Conservation (phyloP, 2,329 filamentous ascomycete species). For the Aspergillus jensenii region DNA sequence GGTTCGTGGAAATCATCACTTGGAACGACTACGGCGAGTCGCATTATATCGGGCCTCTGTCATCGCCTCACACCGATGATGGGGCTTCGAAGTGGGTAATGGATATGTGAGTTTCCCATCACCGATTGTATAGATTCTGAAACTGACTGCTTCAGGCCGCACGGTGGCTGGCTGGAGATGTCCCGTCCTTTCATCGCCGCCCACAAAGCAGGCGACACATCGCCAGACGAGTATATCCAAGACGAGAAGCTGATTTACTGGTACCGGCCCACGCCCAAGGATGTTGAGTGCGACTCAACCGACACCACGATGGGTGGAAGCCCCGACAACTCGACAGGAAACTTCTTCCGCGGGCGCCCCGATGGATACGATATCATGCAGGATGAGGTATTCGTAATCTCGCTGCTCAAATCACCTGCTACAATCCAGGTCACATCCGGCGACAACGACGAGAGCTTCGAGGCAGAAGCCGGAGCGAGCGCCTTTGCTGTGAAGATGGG, state of each 20-base stretch:
- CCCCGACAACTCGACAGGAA: constrained; percentile 48
- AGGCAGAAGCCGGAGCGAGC: constrained; percentile 48
- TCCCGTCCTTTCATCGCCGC: constrained; percentile 55
- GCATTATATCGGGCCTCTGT: constrained; percentile 54
- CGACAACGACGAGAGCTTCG: constrained; percentile 41
- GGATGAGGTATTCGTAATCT: constrained; percentile 55
- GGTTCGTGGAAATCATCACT: constrained; percentile 50
- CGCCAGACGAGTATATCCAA: constrained; percentile 39
- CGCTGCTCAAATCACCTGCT: constrained; percentile 48
- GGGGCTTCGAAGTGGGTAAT: constrained; percentile 51
- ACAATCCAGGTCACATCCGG: constrained; percentile 50
- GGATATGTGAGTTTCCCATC: constrained; percentile 42
- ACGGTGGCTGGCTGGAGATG: constrained; percentile 55
- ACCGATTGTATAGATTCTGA: background rate
- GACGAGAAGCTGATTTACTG: constrained; percentile 56
- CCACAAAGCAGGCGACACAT: constrained; percentile 48
- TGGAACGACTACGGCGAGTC: constrained; percentile 58
- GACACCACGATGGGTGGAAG: constrained; percentile 49
- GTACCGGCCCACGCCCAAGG: constrained; percentile 53
- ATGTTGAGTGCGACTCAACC: constrained; percentile 52
- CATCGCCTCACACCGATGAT: constrained; percentile 39
- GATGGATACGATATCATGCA: constrained; percentile 52
- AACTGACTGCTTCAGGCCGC: constrained; percentile 38
- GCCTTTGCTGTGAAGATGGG: constrained; percentile 50
- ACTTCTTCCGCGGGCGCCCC: constrained; percentile 54